Evolutionary conservation across 73 alveolate species (phyloP), one percentile per base, ranked within the genome.

Genomic region (Tetrahymena elliotti): DNA sequence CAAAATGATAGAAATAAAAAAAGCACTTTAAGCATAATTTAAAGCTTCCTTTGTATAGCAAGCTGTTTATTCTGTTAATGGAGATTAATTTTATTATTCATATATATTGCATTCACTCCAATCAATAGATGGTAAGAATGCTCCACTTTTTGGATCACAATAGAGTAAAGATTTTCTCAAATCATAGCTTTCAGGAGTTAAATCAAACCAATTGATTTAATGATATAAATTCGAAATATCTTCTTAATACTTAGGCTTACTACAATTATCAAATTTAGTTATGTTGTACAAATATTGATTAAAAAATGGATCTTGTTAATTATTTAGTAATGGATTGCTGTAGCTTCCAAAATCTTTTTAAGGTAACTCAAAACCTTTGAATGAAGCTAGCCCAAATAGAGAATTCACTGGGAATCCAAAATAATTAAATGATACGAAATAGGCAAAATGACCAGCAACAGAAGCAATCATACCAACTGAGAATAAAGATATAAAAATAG

Each of bases 361-460:
- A 24, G 96, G 95, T 2, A 83, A 36, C 2, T 20, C 11, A 33
- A 31, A 16, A 4, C 83, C 93, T 27, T 54, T 82, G 22, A 98
- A 97, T 27, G 68, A 93, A 47, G 98, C 94, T 52, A 98, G 93
- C 68, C 93, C 96, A 52, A 97, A 94, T 82, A 96, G 35, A 38
- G 97, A 94, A 24, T 40, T 35, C 31, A 98, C 98, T 37, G 96
- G 96, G 94, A 98, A 97, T 11, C 99, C 99, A 96, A 97, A 98
- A 95, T 98, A 99, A 96, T 97, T 97, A 97, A 98, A 92, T 27
- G 98, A 98, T 33, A 94, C 95, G 93, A 98, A 97, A 94, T 97
- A 98, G 2, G 98, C 97, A 35, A 96, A 93, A 93, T 96, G 94
- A 38, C 99, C 99, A 38, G 98, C 99, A 82, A 95, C 93, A 34